A percentile compares a stretch with the other conserved stretches of the same genome.
Evolutionary conservation across 208 protist genomes (phyloP).

Genomic region (Acanthamoeba culbertsoni): DNA sequence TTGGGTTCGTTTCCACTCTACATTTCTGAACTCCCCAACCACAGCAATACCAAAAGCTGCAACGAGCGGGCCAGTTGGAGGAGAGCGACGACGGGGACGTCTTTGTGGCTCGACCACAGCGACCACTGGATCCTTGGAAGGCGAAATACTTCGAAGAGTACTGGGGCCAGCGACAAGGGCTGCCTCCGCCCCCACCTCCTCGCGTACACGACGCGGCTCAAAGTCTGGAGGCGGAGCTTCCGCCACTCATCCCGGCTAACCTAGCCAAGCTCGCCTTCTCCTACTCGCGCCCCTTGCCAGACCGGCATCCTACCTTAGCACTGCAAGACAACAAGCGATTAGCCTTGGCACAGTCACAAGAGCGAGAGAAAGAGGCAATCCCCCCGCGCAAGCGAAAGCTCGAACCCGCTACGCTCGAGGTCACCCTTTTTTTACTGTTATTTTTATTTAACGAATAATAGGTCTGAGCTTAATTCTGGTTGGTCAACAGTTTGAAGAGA

Average conservation of each 20-base stretch:
- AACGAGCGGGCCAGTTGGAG: constrained; percentile 32
- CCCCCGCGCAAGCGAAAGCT: constrained; percentile 13
- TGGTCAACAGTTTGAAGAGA: background rate
- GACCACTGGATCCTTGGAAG: background rate
- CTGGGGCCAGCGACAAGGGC: constrained; percentile 32
- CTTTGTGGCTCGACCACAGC: background rate
- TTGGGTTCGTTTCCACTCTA: too few relatives aligned
- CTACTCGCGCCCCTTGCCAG: background rate
- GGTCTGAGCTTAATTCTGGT: background rate
- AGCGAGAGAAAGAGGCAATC: background rate
- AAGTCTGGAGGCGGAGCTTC: background rate
- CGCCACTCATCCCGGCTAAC: background rate
- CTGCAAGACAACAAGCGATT: background rate
- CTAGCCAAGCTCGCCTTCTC: background rate
- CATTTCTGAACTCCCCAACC: too few relatives aligned
- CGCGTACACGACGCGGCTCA: background rate
- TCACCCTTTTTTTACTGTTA: background rate
- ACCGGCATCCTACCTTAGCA: background rate
- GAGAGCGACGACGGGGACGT: background rate
- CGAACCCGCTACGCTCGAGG: background rate
- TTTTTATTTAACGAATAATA: background rate
- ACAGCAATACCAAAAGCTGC: constrained; percentile 21
- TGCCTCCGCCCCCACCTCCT: background rate
- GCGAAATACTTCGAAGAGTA: constrained; percentile 54
- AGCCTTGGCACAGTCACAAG: background rate